A percentile compares a stretch with the other conserved stretches of the same genome.
Conservation (phyloP, 495 filamentous ascomycete genomes). For the Pseudomonodictys pantanalensis region DNA sequence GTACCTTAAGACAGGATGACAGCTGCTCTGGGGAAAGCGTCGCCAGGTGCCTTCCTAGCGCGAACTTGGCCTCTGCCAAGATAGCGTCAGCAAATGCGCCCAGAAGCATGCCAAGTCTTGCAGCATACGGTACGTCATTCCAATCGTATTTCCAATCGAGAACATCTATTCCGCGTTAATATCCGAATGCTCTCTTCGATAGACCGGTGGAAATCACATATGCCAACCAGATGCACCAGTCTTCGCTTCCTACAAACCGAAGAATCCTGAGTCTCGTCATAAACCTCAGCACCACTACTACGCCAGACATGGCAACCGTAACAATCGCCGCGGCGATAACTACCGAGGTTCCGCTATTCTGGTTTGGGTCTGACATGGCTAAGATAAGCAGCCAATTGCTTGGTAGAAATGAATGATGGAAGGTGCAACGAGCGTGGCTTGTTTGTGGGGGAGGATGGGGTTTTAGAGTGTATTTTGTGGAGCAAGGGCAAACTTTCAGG, state of each 20-base stretch:
- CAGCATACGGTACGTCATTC: conserved; percentile 3
- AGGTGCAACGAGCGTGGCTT: background rate
- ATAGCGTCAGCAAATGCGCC: too few relatives aligned
- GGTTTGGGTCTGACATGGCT: conserved; percentile 2
- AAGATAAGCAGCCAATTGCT: conserved; percentile 7
- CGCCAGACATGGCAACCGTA: conserved; percentile 5
- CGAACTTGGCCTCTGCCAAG: too few relatives aligned
- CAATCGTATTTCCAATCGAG: conserved; percentile 7
- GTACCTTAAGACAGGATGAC: too few relatives aligned
- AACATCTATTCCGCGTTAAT: conserved; percentile 5
- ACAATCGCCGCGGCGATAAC: conserved; percentile 8
- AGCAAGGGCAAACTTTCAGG: background rate
- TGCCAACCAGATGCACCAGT: conserved; percentile 4
- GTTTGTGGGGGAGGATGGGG: background rate
- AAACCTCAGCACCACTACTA: conserved; percentile 6
- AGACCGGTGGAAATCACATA: conserved; percentile 4
- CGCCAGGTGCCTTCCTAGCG: too few relatives aligned
- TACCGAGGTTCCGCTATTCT: background rate
- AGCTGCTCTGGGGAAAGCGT: too few relatives aligned
- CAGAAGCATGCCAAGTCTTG: conserved; percentile 30
- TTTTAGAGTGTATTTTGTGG: background rate
- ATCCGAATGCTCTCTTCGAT: background rate
- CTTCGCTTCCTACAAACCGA: conserved; percentile 1
- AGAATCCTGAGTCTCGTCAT: conserved; percentile 4
- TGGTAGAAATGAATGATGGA: background rate